phyloP scores from a whole-genome alignment of 2,329 filamentous ascomycete species.

The Knufia petricola region DNA sequence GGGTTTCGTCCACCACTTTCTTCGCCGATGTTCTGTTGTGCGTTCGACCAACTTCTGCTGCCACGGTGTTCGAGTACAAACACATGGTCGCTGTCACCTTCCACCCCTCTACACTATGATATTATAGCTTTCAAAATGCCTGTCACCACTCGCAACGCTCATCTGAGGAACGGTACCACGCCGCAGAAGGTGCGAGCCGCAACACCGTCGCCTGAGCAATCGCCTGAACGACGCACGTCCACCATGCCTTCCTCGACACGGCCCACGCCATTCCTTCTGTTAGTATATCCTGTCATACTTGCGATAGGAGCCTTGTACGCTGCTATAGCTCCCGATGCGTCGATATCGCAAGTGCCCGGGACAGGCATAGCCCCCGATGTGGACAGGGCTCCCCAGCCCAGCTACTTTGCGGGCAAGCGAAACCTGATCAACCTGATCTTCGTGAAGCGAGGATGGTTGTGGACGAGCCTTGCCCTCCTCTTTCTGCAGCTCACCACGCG shows the following conservation, averaged over 20 bases:
- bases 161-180: constrained; percentile 5
- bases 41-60: constrained; percentile 5
- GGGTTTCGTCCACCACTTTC: not conserved
- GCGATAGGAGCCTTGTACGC: constrained; percentile 74
- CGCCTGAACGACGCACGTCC: not conserved
- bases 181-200: constrained; percentile 2
- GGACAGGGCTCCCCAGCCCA: constrained; percentile 24
- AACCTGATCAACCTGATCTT: constrained; percentile 90
- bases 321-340: constrained; percentile 62
- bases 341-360: constrained; percentile 17
- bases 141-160: constrained; percentile 6
- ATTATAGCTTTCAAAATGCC: constrained; percentile 10
- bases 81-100: not conserved
- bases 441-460: constrained; percentile 91
- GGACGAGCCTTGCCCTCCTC: constrained; percentile 68
- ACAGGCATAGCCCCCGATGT: constrained; percentile 27
- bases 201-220: not conserved
- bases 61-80: not conserved
- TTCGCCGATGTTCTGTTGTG: not conserved
- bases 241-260: not conserved
- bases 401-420: constrained; percentile 86
- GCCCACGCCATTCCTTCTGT: constrained; percentile 35
- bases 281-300: constrained; percentile 68
- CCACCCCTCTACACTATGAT: constrained; percentile 1
- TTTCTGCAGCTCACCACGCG: constrained; percentile 60